Conservation (phyloP, 495 filamentous ascomycete genomes). For the Penicillium waksmanii region DNA sequence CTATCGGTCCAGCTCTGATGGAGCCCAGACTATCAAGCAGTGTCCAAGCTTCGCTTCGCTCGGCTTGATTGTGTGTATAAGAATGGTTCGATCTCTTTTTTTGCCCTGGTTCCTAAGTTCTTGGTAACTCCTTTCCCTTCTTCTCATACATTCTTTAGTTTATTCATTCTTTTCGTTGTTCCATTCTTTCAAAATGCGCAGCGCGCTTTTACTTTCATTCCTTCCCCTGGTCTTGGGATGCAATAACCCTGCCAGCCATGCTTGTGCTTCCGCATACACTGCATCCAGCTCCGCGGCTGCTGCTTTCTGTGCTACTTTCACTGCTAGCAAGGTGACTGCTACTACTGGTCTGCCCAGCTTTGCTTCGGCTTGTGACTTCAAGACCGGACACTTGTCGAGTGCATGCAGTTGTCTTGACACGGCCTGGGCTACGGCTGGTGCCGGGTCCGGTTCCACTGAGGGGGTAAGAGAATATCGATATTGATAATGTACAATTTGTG, state of each 20-base stretch:
- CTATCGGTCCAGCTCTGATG: neutral
- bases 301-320: constrained; percentile 37
- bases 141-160: neutral
- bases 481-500: too few species aligned
- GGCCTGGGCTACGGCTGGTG: constrained; percentile 19
- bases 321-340: constrained; percentile 30
- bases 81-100: constrained; percentile 1
- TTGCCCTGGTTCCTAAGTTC: neutral
- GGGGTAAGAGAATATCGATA: neutral
- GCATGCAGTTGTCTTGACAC: constrained; percentile 37
- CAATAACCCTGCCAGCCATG: constrained; percentile 31
- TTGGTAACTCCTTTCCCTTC: neutral
- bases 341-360: constrained; percentile 31
- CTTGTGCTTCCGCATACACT: constrained; percentile 35
- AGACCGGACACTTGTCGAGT: constrained; percentile 33
- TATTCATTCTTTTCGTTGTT: constrained; percentile 1
- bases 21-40: constrained; percentile 4
- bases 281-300: constrained; percentile 31
- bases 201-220: constrained; percentile 35
- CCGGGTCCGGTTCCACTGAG: neutral
- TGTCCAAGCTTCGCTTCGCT: neutral
- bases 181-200: constrained; percentile 39
- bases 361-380: constrained; percentile 30
- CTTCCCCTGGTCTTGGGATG: constrained; percentile 34
- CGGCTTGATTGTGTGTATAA: neutral